These are phyloP conservation scores for Amanita pallidorosea DNA, from an alignment of 768 basidiomycete genomes.

Conservation along the genomic window DNA sequence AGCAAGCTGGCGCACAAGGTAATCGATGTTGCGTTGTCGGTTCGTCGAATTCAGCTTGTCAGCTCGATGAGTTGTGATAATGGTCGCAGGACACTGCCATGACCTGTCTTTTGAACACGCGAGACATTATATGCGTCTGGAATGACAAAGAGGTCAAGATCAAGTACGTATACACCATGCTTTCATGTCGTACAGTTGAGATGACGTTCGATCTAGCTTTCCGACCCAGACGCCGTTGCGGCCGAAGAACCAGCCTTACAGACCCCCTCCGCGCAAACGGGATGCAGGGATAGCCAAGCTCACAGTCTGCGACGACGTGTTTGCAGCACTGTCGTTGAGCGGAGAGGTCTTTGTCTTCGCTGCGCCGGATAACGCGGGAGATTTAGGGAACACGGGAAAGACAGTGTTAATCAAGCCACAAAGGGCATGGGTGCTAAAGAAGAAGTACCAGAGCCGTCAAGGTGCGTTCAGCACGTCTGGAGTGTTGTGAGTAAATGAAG, in stretches of 20 bases:
- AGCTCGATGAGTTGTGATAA: background rate
- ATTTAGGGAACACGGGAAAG: constrained; percentile 19
- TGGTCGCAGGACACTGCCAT: constrained; percentile 62
- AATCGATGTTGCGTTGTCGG: constrained; percentile 63
- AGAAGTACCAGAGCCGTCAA: constrained; percentile 78
- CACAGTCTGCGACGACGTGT: constrained; percentile 63
- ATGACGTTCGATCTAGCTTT: constrained; percentile 36
- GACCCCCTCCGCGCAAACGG: constrained; percentile 66
- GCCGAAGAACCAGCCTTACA: constrained; percentile 64
- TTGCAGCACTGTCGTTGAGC: constrained; percentile 73
- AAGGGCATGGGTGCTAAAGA: constrained; percentile 82
- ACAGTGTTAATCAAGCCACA: constrained; percentile 52
- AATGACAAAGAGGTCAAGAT: constrained; percentile 70
- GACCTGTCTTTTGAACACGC: constrained; percentile 66
- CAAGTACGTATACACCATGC: constrained; percentile 30
- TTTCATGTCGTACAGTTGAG: background rate
- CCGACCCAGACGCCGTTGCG: constrained; percentile 63
- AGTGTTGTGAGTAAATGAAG: background rate
- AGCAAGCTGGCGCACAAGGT: constrained; percentile 67
- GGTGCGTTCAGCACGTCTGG: constrained; percentile 19
- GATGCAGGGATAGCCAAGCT: constrained; percentile 72
- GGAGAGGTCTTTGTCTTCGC: constrained; percentile 91
- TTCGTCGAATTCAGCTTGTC: constrained; percentile 21
- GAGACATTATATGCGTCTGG: constrained; percentile 79
- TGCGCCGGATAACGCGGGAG: constrained; percentile 22